Evolutionary conservation across 352 stramenopile species (phyloP).

Genomic region (Pythium grandisporangium): DNA sequence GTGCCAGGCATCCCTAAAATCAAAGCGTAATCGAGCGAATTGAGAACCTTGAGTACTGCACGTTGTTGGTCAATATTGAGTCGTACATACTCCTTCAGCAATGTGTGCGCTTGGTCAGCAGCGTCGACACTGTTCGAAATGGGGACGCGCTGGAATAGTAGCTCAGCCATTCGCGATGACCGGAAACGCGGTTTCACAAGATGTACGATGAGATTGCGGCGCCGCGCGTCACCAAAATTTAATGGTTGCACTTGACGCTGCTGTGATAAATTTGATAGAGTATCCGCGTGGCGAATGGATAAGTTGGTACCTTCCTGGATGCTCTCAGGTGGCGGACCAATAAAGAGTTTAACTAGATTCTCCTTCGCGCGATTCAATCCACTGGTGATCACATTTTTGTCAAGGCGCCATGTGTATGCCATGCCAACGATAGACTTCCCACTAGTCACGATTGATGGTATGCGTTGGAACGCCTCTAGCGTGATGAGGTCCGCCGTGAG

Average conservation of each 20-base stretch:
- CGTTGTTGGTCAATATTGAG: slow-evolving; percentile 77
- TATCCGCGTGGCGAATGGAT: too few species aligned
- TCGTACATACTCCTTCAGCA: slow-evolving; percentile 41
- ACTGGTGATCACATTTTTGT: slow-evolving; percentile 62
- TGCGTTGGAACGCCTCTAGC: slow-evolving; percentile 43
- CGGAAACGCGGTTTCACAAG: slow-evolving; percentile 52
- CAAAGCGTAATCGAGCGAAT: slow-evolving; percentile 90
- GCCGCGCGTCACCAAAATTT: slow-evolving; percentile 32
- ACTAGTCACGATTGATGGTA: slow-evolving; percentile 44
- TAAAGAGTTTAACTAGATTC: slow-evolving; percentile 69
- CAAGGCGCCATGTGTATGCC: slow-evolving; percentile 61
- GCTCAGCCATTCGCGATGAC: slow-evolving; percentile 24
- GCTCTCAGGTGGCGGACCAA: slow-evolving; percentile 34
- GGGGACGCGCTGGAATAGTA: slow-evolving; percentile 21
- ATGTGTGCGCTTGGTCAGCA: not conserved
- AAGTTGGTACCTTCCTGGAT: slow-evolving; percentile 25
- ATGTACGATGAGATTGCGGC: slow-evolving; percentile 58
- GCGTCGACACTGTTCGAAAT: not conserved
- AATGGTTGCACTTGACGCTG: slow-evolving; percentile 6
- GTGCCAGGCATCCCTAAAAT: slow-evolving; percentile 94
- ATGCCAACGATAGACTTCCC: slow-evolving; percentile 52
- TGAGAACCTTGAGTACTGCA: slow-evolving; percentile 67
- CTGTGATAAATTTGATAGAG: too few species aligned
- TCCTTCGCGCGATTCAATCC: slow-evolving; percentile 64
- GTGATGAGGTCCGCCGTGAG: slow-evolving; percentile 37